Percentiles rank a stretch among this genome's conserved stretches.
phyloP scores from a whole-genome alignment of 306 rosid genomes.

The Phaseolus lunatus region DNA sequence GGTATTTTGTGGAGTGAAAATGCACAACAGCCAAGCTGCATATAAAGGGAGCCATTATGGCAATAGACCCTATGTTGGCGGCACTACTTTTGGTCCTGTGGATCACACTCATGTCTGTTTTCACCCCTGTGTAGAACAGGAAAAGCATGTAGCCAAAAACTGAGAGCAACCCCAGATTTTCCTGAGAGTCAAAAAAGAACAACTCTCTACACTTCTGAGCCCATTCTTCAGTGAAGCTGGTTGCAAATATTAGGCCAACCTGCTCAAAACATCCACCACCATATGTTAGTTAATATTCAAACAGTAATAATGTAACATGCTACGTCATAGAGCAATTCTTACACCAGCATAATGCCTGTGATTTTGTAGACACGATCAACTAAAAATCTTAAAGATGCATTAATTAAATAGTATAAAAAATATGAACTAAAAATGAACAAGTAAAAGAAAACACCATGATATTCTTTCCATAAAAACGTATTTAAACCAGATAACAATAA shows the following conservation, averaged over 20 bases:
- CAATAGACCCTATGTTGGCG: slow-evolving; percentile 44
- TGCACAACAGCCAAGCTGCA: slow-evolving; percentile 33
- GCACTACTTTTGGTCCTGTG: slow-evolving; percentile 49
- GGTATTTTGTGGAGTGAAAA: background rate
- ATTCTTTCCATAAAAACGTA: background rate
- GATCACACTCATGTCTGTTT: slow-evolving; percentile 62
- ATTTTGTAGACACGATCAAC: too few species aligned
- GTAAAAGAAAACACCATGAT: background rate
- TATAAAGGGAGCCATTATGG: slow-evolving; percentile 53
- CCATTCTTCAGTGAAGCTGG: slow-evolving; percentile 12
- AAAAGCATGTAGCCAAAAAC: slow-evolving; percentile 65
- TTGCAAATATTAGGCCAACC: slow-evolving; percentile 45
- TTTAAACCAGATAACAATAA: background rate
- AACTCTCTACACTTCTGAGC: background rate
- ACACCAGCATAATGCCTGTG: background rate
- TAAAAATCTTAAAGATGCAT: background rate
- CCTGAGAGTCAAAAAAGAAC: slow-evolving; percentile 57
- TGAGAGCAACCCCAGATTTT: slow-evolving; percentile 51
- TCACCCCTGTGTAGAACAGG: slow-evolving; percentile 68
- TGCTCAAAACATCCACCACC: slow-evolving; percentile 6
- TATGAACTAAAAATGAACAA: background rate
- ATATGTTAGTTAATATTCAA: background rate
- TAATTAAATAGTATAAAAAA: background rate
- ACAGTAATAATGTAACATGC: background rate
- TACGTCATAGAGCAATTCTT: background rate